Base-by-base conservation (phyloP, 1,284 basidiomycete genomes). In the Ustilago vetiveriae region DNA sequence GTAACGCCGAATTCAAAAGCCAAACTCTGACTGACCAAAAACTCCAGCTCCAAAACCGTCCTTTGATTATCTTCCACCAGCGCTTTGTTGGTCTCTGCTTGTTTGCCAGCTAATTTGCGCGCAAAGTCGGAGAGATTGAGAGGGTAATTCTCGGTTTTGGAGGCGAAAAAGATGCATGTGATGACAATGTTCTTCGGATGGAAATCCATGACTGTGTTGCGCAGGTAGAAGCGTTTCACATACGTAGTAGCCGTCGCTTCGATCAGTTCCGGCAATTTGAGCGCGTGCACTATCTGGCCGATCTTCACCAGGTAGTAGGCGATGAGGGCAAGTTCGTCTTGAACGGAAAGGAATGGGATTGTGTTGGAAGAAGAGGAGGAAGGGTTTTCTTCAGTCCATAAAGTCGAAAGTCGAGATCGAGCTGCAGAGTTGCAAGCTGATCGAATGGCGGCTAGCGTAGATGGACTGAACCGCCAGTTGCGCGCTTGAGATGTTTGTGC, bases 191-290 rank as follows among this genome's bases (percentile, higher is more conserved):
- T 91, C 84, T 96, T 96, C 0, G 95, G 96, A 83, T 98, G 96
- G 88, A 92, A 97, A 81, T 98, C 94, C 94, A 98, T 97, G 49
- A 94, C 92, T 2, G 94, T 97, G 79, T 98, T 98, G 83, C 92
- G 90, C 50, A 98, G 86, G 82, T 98, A 99, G 84, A 99, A 98
- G 5, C 96, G 87, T 82, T 98, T 98, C 70, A 99, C 85, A 82
- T 94, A 98, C 40, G 87, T 89, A 55, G 92, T 88, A 0, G 94
- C 92, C 1, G 94, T 97, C 0, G 93, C 90, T 81, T 95, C 92
- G 3, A 98, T 92, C 74, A 91, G 89, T 75, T 96, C 92, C 0
- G 92, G 90, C 72, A 96, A 90, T 17, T 89, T 88, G 79, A 97
- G 94, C 56, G 89, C 88, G 51, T 88, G 87, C 76, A 91, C 96